Evolutionary conservation across 2,329 filamentous ascomycete species (phyloP).

Genomic region (Trichoderma asperellum): DNA sequence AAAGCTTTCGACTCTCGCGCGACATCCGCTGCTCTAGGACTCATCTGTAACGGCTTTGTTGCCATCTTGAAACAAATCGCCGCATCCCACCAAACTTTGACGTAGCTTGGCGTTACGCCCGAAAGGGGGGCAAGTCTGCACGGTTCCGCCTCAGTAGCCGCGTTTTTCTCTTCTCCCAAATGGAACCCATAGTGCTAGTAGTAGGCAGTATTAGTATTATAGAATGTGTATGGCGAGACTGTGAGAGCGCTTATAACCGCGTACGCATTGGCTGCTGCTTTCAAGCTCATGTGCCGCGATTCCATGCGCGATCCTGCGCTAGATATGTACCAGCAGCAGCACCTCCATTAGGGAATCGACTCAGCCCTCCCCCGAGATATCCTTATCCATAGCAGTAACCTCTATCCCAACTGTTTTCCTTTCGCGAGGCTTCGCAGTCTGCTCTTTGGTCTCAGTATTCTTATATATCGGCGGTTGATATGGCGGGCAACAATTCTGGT

Average conservation of each 20-base stretch:
- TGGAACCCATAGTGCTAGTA: background rate
- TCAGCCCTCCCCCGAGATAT: background rate
- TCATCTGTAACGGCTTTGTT: constrained; percentile 23
- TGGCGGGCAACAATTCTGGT: background rate
- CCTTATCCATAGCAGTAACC: background rate
- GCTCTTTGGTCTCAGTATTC: background rate
- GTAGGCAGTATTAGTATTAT: too few species aligned
- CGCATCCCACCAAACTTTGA: constrained; percentile 12
- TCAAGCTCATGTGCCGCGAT: background rate
- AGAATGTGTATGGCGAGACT: background rate
- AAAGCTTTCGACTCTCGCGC: background rate
- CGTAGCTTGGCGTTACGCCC: constrained; percentile 11
- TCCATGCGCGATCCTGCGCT: background rate
- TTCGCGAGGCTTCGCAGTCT: background rate
- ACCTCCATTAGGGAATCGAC: background rate
- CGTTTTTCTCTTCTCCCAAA: background rate
- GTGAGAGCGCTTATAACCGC: background rate
- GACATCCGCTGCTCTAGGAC: constrained; percentile 6
- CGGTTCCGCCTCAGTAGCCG: background rate
- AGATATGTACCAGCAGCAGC: background rate
- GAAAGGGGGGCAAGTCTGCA: background rate
- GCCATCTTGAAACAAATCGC: constrained; percentile 20
- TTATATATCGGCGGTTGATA: background rate
- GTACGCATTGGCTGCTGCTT: background rate
- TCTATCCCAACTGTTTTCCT: background rate